Evolutionary conservation across 306 rosid species (phyloP).

Genomic region (Cucurbita argyrosperma): DNA sequence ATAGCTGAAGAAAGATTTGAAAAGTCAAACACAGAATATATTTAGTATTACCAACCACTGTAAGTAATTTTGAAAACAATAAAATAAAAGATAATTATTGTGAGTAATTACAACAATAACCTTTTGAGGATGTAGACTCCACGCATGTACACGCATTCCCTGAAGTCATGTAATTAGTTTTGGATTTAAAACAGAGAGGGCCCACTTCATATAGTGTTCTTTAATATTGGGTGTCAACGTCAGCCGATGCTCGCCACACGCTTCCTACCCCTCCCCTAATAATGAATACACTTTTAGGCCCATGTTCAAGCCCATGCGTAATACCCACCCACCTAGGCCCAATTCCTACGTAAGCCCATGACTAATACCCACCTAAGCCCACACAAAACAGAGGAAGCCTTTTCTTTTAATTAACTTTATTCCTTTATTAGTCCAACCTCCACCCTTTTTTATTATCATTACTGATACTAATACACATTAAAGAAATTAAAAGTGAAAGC

Average conservation of each 20-base stretch:
- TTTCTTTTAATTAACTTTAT: background rate
- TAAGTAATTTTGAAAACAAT: too few species aligned
- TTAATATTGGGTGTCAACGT: background rate
- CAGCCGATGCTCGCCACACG: slow-evolving; percentile 3
- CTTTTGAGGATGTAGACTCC: background rate
- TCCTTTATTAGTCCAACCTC: background rate
- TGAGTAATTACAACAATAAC: background rate
- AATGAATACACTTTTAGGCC: too few species aligned
- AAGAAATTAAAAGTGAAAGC: background rate
- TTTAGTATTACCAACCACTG: too few species aligned
- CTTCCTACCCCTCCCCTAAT: background rate
- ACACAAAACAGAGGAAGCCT: background rate
- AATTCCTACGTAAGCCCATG: too few species aligned
- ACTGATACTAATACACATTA: background rate
- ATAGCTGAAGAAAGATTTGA: background rate
- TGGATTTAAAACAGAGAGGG: background rate
- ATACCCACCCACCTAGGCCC: too few species aligned
- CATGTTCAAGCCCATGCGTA: too few species aligned
- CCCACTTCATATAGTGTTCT: too few species aligned
- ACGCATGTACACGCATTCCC: background rate
- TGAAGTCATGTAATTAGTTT: background rate
- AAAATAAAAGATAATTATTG: too few species aligned
- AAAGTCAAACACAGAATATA: too few species aligned
- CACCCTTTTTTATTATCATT: background rate
- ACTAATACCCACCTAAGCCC: too few species aligned